A percentile compares a stretch with the other conserved stretches of the same genome.
These are phyloP conservation scores for Saccharomyces mikatae DNA, from an alignment of 805 yeast species.

Conservation along the genomic window DNA sequence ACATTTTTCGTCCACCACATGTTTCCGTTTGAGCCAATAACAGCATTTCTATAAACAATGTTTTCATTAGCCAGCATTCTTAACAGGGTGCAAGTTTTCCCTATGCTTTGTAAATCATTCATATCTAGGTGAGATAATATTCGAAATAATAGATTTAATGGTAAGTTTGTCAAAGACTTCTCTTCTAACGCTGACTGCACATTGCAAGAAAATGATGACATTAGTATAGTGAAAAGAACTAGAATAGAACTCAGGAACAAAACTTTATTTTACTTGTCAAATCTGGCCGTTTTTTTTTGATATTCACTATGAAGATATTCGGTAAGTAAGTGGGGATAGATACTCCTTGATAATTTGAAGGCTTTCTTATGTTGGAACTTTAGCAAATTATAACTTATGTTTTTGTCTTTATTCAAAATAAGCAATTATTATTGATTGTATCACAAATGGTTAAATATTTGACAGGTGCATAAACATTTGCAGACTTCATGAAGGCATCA, in stretches of 20 bases:
- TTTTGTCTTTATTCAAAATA: background rate
- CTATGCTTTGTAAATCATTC: conserved; percentile 16
- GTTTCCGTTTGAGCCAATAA: conserved; percentile 4
- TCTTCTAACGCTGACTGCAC: background rate
- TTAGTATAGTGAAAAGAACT: background rate
- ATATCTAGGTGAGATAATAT: conserved; percentile 18
- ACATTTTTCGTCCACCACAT: conserved; percentile 17
- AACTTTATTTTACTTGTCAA: background rate
- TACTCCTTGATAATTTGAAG: background rate
- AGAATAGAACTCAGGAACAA: background rate
- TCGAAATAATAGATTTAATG: conserved; percentile 19
- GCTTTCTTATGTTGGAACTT: background rate
- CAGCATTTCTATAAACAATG: conserved; percentile 11
- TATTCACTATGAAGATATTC: background rate
- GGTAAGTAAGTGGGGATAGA: background rate
- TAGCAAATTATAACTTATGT: background rate
- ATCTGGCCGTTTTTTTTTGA: background rate
- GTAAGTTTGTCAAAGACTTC: conserved; percentile 14
- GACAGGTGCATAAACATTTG: background rate
- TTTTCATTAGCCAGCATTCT: conserved; percentile 21
- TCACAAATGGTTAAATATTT: background rate
- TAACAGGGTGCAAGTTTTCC: conserved; percentile 17
- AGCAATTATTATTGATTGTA: background rate
- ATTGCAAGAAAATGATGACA: background rate
- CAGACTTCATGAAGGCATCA: background rate